Evolutionary conservation across 2,329 filamentous ascomycete genomes (phyloP).

Genomic region (Fusarium sp.): DNA sequence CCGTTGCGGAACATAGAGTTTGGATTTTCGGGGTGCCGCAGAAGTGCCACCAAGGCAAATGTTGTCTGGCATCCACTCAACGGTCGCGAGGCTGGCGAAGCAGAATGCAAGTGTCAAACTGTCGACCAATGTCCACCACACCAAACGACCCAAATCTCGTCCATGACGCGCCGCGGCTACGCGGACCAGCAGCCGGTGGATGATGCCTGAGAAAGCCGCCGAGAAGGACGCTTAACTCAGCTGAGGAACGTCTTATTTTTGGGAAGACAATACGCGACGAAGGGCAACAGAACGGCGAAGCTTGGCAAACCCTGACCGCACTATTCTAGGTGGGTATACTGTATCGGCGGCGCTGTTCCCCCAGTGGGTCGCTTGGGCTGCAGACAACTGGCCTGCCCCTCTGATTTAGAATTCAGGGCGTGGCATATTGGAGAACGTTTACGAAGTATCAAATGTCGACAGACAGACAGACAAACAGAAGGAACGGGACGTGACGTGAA

Average conservation of each 20-base stretch:
- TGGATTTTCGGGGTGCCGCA: conserved; percentile 21
- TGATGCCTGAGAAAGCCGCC: conserved; percentile 41
- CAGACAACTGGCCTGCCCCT: conserved; percentile 39
- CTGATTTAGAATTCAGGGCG: conserved; percentile 45
- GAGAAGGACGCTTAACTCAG: conserved; percentile 48
- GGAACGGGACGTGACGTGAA: conserved; percentile 23
- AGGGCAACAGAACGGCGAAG: conserved; percentile 35
- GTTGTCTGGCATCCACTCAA: conserved; percentile 31
- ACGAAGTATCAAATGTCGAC: conserved; percentile 43
- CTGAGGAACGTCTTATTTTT: conserved; percentile 43
- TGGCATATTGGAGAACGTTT: conserved; percentile 42
- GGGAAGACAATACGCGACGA: conserved; percentile 28
- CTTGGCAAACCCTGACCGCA: conserved; percentile 46
- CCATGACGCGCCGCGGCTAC: conserved; percentile 39
- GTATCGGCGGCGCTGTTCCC: conserved; percentile 39
- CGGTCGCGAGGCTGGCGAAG: conserved; percentile 43
- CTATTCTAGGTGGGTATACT: conserved; percentile 42
- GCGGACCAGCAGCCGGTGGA: conserved; percentile 39
- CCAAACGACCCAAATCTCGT: conserved; percentile 38
- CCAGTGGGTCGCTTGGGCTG: conserved; percentile 43
- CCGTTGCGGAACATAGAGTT: conserved; percentile 29
- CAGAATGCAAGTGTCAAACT: conserved; percentile 22
- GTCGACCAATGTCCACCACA: conserved; percentile 29
- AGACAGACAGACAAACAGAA: conserved; percentile 19
- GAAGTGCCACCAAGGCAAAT: conserved; percentile 37